Evolutionary conservation across 73 alveolate genomes (phyloP), one percentile per base, ranked within the genome.

Genomic region (Paramecium pentaurelia): DNA sequence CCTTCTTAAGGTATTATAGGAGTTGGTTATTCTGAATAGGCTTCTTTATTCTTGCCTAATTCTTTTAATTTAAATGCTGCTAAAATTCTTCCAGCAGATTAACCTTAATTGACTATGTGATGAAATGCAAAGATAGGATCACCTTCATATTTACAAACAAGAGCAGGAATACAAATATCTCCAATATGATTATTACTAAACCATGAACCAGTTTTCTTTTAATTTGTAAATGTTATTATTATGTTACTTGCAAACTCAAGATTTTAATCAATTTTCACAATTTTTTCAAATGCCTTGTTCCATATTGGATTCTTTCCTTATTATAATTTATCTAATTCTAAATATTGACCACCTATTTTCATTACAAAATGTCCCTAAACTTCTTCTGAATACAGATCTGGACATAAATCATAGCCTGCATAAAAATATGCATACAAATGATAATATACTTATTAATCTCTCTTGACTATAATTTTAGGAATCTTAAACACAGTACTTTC

Each of bases 31-130:
- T 58, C 54, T 25, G 36, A 40, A n/a, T 7, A 42, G 3, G 36
- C 6, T 47, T 71, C 75, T 20, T 73, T 64, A 58, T 58, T 77
- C 12, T 91, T 93, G 28, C 58, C 95, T 37, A 73, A 49, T 54
- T 71, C 38, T 20, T 25, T 49, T 49, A 93, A 47, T 54, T 58
- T 51, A 93, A 93, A 93, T 70, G 92, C 90, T 18, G 96, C 96
- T 51, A 92, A 71, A 25, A 93, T 91, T 92, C 96, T 93, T 9
- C 96, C 95, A 38, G 92, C 86, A 20, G 92, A 37, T 18, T 42
- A 49, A 11, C 94, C 95, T 92, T 75, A 86, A 36, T 71, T 71
- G 1, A 40, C 84, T 6, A 89, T 89, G 18, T 89, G 94, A 89
- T 89, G 84, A 45, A 89, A 89, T 42, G 51, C 16, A 71, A 18